Evolutionary conservation across 352 stramenopile species (phyloP).

Genomic region (Pythium dissotocum): DNA sequence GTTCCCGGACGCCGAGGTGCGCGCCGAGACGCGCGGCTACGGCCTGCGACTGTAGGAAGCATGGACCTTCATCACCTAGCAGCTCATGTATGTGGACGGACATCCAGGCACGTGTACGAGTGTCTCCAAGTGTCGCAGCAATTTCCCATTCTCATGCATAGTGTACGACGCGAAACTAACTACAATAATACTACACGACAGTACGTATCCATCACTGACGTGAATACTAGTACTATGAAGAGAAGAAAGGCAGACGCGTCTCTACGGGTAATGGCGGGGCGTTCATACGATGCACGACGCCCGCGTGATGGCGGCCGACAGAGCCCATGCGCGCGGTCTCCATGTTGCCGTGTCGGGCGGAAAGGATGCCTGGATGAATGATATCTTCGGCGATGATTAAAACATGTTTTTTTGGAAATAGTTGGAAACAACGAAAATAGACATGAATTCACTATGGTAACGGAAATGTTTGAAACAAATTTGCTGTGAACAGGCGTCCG

Average conservation of each 20-base stretch:
- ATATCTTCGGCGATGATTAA: background rate
- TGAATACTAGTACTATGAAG: background rate
- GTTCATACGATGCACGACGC: background rate
- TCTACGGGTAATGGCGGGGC: constrained; percentile 2
- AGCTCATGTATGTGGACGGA: background rate
- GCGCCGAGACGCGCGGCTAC: constrained; percentile 49
- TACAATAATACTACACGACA: background rate
- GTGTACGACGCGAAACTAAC: background rate
- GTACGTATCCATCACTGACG: background rate
- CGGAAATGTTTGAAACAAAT: background rate
- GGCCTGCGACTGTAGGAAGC: constrained; percentile 22
- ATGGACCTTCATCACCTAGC: too few species aligned
- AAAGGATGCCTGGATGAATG: background rate
- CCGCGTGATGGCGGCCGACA: background rate
- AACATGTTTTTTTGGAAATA: background rate
- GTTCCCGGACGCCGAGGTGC: constrained; percentile 72
- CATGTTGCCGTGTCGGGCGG: background rate
- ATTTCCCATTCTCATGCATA: background rate
- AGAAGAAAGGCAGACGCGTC: background rate
- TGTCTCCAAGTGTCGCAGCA: background rate
- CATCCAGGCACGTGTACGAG: background rate
- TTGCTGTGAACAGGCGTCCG: background rate
- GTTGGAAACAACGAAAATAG: background rate
- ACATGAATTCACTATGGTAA: background rate
- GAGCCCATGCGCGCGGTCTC: background rate